Percentiles rank a stretch among this genome's conserved stretches.
Evolutionary conservation across 1,284 basidiomycete species (phyloP).

Genomic region (Cronartium quercuum): DNA sequence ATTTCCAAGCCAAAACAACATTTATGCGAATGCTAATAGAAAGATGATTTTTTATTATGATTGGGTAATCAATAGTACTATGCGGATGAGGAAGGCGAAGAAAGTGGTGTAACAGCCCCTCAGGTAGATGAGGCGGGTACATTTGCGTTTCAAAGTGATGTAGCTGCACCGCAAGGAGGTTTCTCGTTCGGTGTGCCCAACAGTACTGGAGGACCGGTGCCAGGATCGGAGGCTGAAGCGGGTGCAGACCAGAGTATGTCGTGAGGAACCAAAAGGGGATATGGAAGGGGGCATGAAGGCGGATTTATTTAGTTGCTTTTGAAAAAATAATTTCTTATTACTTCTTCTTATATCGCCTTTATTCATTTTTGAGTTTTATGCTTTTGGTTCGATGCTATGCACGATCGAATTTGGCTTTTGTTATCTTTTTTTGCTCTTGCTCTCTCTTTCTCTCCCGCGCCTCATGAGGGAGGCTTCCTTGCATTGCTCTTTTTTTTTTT

Average conservation of each 20-base stretch:
- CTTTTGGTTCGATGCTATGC: background rate
- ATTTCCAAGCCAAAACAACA: constrained; percentile 58
- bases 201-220: background rate
- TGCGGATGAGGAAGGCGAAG: constrained; percentile 54
- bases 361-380: background rate
- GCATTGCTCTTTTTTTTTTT: too few relatives aligned
- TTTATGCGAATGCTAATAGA: too few relatives aligned
- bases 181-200: constrained; percentile 68
- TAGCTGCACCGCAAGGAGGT: constrained; percentile 79
- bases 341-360: background rate
- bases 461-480: too few relatives aligned
- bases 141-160: constrained; percentile 64
- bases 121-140: constrained; percentile 70
- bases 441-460: too few relatives aligned
- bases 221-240: background rate
- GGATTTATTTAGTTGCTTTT: background rate
- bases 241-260: constrained; percentile 31
- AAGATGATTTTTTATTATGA: background rate
- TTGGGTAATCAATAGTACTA: constrained; percentile 42
- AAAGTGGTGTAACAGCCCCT: constrained; percentile 67
- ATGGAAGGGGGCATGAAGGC: background rate
- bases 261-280: background rate
- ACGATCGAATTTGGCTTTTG: too few relatives aligned
- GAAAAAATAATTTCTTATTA: background rate
- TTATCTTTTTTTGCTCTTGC: too few relatives aligned